phyloP scores from a whole-genome alignment of 2,329 filamentous ascomycete species.

The Camillea tinctor region DNA sequence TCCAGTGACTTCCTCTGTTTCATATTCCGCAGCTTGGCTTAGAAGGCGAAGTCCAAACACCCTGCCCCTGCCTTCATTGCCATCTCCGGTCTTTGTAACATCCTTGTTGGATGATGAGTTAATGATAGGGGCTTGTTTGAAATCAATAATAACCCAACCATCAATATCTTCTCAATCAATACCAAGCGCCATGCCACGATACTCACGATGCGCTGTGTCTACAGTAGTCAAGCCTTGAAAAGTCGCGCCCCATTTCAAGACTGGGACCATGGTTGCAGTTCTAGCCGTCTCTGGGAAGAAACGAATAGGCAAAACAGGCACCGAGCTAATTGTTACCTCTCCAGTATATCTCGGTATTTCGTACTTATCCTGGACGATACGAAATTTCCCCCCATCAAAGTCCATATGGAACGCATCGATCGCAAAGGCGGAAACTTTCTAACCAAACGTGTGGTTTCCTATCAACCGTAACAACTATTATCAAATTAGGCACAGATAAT shows the following conservation, averaged over 20 bases:
- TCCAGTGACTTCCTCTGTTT: slow-evolving; percentile 8
- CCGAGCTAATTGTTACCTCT: slow-evolving; percentile 1
- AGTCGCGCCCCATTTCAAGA: slow-evolving; percentile 6
- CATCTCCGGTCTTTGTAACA: background rate
- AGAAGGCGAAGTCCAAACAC: slow-evolving; percentile 11
- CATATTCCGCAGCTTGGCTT: slow-evolving; percentile 3
- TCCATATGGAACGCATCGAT: slow-evolving; percentile 13
- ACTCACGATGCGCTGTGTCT: slow-evolving; percentile 13
- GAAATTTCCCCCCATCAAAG: slow-evolving; percentile 9
- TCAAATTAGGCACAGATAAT: background rate
- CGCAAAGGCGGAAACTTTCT: slow-evolving; percentile 11
- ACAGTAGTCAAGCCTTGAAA: slow-evolving; percentile 5
- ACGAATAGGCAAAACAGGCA: slow-evolving; percentile 5
- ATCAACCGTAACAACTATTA: too few relatives aligned
- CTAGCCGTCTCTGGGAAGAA: background rate
- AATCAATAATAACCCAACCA: slow-evolving; percentile 9
- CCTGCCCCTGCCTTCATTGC: background rate
- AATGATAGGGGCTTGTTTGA: slow-evolving; percentile 8
- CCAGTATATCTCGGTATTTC: slow-evolving; percentile 8
- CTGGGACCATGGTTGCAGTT: background rate
- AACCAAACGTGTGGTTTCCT: background rate
- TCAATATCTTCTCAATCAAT: slow-evolving; percentile 3
- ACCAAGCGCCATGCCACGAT: slow-evolving; percentile 7
- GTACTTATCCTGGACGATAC: slow-evolving; percentile 7
- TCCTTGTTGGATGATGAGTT: background rate